Conservation (phyloP, 768 basidiomycete species). For the Stropharia rugosoannulata region DNA sequence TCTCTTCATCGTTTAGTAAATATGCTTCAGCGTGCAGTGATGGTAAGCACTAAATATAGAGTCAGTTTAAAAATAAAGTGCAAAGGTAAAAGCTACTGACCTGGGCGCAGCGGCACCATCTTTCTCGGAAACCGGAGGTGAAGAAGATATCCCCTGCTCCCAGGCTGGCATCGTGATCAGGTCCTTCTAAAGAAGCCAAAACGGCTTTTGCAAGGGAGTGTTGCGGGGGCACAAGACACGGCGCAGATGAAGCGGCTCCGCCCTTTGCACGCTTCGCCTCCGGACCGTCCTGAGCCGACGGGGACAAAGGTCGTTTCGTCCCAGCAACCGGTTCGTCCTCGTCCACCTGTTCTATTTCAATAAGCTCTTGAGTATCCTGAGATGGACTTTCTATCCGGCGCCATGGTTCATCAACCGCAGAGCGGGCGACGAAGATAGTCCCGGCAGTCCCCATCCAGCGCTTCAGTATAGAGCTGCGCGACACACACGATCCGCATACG, state of each 20-base stretch:
- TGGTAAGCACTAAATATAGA: slow-evolving; percentile 51
- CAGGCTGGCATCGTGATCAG: slow-evolving; percentile 28
- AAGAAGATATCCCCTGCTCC: slow-evolving; percentile 77
- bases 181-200: slow-evolving; percentile 25
- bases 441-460: slow-evolving; percentile 71
- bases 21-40: slow-evolving; percentile 54
- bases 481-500: slow-evolving; percentile 72
- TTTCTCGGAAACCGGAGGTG: slow-evolving; percentile 66
- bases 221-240: slow-evolving; percentile 57
- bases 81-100: slow-evolving; percentile 31
- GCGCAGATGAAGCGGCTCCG: slow-evolving; percentile 14
- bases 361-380: slow-evolving; percentile 19
- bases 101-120: slow-evolving; percentile 75
- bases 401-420: slow-evolving; percentile 48
- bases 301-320: slow-evolving; percentile 52
- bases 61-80: slow-evolving; percentile 1
- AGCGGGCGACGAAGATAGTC: slow-evolving; percentile 64
- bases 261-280: slow-evolving; percentile 37
- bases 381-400: slow-evolving; percentile 38
- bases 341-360: slow-evolving; percentile 27
- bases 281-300: slow-evolving; percentile 31
- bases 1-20: slow-evolving; percentile 77
- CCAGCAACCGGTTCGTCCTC: slow-evolving; percentile 25
- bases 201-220: slow-evolving; percentile 47
- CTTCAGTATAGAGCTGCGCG: slow-evolving; percentile 47